Evolutionary conservation across 1,139 yeast species (phyloP).

Genomic region (Suhomyces panamericanus): DNA sequence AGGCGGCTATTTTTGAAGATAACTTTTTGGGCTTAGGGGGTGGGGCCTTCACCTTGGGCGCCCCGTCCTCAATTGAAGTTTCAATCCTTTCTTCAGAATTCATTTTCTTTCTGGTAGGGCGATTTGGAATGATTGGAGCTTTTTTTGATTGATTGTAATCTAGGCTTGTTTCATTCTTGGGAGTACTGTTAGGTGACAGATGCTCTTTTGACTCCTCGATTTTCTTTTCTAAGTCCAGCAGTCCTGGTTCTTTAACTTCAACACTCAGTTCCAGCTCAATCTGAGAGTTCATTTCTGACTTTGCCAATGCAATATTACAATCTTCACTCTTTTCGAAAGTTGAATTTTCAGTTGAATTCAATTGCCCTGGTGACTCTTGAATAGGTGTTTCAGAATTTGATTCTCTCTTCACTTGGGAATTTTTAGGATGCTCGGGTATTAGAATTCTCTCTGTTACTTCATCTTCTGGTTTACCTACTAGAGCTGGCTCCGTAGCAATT

Average conservation of each 20-base stretch:
- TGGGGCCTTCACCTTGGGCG: constrained; percentile 38
- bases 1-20: constrained; percentile 75
- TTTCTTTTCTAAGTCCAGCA: too few relatives aligned
- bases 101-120: constrained; percentile 9
- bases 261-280: neutral
- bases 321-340: neutral
- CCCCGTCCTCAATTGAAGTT: neutral
- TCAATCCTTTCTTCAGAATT: neutral
- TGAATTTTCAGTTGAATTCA: too few relatives aligned
- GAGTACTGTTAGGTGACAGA: constrained; percentile 19
- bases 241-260: neutral
- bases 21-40: constrained; percentile 77
- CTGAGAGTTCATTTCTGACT: neutral
- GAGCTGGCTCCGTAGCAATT: too few relatives aligned
- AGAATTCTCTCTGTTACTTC: neutral
- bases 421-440: too few relatives aligned
- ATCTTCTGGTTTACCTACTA: neutral
- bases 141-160: neutral
- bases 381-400: too few relatives aligned
- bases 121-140: constrained; percentile 8
- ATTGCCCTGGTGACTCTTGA: too few relatives aligned
- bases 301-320: too few relatives aligned
- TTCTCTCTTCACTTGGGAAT: too few relatives aligned
- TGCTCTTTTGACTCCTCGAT: neutral
- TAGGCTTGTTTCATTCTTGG: neutral